A percentile compares a stretch with the other conserved stretches of the same genome.
phyloP scores from a whole-genome alignment of 2,329 filamentous ascomycete species.

The Talaromyces sp. region DNA sequence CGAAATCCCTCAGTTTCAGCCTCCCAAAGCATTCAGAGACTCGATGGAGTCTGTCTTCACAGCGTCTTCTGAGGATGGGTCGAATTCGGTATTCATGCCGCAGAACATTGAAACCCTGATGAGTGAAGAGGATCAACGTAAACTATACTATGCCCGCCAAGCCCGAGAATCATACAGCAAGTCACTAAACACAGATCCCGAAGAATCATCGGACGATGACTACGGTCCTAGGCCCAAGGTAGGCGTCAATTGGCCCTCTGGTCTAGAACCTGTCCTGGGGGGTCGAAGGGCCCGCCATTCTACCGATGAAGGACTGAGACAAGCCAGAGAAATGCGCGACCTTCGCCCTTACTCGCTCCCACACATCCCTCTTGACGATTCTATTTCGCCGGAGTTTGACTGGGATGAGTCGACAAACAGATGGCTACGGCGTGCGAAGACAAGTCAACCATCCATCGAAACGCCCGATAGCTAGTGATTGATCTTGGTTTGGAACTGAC shows the following conservation, averaged over 20 bases:
- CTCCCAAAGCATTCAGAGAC: slow-evolving; percentile 54
- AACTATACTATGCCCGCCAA: slow-evolving; percentile 70
- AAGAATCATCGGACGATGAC: not conserved
- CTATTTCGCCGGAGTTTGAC: too few species aligned
- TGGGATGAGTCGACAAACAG: not conserved
- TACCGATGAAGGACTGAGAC: too few species aligned
- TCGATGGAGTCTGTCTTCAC: slow-evolving; percentile 69
- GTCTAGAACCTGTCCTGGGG: not conserved
- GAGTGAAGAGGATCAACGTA: slow-evolving; percentile 73
- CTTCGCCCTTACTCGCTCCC: not conserved
- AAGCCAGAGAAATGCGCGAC: not conserved
- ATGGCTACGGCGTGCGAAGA: not conserved
- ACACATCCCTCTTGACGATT: not conserved
- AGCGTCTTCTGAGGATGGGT: slow-evolving; percentile 54
- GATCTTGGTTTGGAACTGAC: not conserved
- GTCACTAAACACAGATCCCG: not conserved
- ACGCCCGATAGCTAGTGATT: slow-evolving; percentile 2
- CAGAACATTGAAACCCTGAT: slow-evolving; percentile 74
- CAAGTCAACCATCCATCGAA: not conserved
- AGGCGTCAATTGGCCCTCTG: not conserved
- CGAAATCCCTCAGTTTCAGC: slow-evolving; percentile 50
- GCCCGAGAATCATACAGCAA: slow-evolving; percentile 30
- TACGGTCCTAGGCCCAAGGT: not conserved
- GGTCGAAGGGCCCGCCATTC: too few species aligned
- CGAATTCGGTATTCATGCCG: slow-evolving; percentile 66